Conservation (phyloP, 148 eudicot genomes). For the Camellia japonica region DNA sequence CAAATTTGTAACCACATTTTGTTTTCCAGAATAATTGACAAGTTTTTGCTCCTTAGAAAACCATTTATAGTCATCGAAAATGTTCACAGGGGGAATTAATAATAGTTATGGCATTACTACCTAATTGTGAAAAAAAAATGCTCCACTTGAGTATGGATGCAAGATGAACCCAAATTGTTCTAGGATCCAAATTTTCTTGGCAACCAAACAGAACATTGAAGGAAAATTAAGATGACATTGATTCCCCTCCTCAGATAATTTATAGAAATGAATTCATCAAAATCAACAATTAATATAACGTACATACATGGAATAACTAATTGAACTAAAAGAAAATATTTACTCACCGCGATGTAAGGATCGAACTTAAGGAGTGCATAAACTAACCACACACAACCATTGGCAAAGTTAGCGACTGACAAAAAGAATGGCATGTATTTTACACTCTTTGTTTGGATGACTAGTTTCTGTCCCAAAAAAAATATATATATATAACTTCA, state of each 20-base stretch:
- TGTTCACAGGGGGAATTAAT: too few relatives aligned
- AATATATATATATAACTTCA: not conserved
- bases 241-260: not conserved
- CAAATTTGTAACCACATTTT: too few relatives aligned
- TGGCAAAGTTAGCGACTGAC: slow-evolving; percentile 59
- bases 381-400: slow-evolving; percentile 55
- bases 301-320: too few relatives aligned
- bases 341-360: slow-evolving; percentile 52
- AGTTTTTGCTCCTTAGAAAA: too few relatives aligned
- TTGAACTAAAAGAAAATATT: not conserved
- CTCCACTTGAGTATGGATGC: too few relatives aligned
- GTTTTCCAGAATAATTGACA: too few relatives aligned
- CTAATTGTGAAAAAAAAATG: too few relatives aligned
- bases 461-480: slow-evolving; percentile 32
- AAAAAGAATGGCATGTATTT: slow-evolving; percentile 81
- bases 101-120: too few relatives aligned
- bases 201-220: not conserved
- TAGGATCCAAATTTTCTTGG: not conserved
- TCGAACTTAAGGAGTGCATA: slow-evolving; percentile 60
- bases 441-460: slow-evolving; percentile 73
- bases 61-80: too few relatives aligned
- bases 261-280: not conserved
- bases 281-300: too few relatives aligned
- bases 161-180: not conserved
- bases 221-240: too few relatives aligned